A percentile compares a stretch with the other conserved stretches of the same genome.
phyloP scores from a whole-genome alignment of 257 asterid genomes.

The Anisodus tanguticus region DNA sequence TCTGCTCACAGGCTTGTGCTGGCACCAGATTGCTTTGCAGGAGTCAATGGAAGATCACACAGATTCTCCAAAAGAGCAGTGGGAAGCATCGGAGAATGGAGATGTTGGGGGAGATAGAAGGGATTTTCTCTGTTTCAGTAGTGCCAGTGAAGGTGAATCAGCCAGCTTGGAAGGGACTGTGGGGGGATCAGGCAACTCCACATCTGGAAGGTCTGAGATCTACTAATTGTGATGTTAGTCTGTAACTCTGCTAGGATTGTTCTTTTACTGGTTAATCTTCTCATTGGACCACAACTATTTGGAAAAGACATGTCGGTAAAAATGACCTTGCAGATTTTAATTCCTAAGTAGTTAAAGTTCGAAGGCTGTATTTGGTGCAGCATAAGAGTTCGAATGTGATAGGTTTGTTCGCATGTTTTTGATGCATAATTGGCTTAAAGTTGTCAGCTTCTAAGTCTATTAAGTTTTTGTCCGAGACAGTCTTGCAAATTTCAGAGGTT shows the following conservation, averaged over 20 bases:
- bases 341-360: neutral
- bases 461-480: neutral
- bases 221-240: neutral
- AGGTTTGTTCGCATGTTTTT: neutral
- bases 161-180: constrained; percentile 39
- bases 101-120: constrained; percentile 36
- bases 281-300: neutral
- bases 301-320: neutral
- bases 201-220: constrained; percentile 47
- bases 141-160: constrained; percentile 42
- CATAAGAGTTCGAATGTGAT: neutral
- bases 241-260: neutral
- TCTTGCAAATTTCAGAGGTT: neutral
- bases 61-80: constrained; percentile 37
- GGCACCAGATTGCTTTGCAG: constrained; percentile 45
- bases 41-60: constrained; percentile 37
- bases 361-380: neutral
- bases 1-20: constrained; percentile 36
- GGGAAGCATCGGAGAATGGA: constrained; percentile 33
- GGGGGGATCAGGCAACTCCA: constrained; percentile 33
- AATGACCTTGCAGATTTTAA: neutral
- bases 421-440: constrained; percentile 22
- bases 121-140: constrained; percentile 39
- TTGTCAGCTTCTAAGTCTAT: neutral
- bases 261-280: constrained; percentile 19